Evolutionary conservation across 192 early-diverging fungal species (phyloP), one percentile per base, ranked within the genome.

Genomic region (Chytriomyces confervae): DNA sequence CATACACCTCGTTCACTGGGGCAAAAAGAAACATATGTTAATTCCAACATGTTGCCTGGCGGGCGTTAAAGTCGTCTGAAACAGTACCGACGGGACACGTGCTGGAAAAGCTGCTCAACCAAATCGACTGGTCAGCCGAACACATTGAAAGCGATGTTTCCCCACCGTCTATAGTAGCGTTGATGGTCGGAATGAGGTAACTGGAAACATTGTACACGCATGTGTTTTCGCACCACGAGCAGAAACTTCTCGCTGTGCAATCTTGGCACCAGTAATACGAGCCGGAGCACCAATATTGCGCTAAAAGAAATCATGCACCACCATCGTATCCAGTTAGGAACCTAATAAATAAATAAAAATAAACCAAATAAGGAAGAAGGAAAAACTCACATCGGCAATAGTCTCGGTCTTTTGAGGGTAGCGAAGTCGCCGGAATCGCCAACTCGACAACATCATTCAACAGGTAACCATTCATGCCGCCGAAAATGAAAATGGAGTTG

Each of bases 221-320:
- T 13, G 62, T 24, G 67, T 76, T 50, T 47, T 49, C 61, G 50
- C 75, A 67, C 75, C 75, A 76, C 6, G 36, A 49, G 65, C 75
- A 76, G 53, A 48, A 76, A 29, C 36, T 36, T 10, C 65, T 16
- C 23, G 62, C 47, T 6, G n/a, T 53, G 50, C 75, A 76, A 51
- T 76, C 75, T 8, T 10, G 47, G 43, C 75, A 76, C 61, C 75
- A 57, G 45, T 75, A 67, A 13, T 23, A 76, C 4, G 36, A 67
- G 11, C 48, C 64, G 10, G 44, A 64, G 36, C 75, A 76, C 75
- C 75, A 76, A 46, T 53, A 53, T 10, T 76, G 47, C 24, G 65
- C 72, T 75, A 18, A 24, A 36, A 36, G 36, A 36, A 36, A 36
- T 36, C 36, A 36, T 36, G 4, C 36, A 36, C 36, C 36, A 2